Conservation (phyloP, 768 basidiomycete species). For the Termitomyces sp. region DNA sequence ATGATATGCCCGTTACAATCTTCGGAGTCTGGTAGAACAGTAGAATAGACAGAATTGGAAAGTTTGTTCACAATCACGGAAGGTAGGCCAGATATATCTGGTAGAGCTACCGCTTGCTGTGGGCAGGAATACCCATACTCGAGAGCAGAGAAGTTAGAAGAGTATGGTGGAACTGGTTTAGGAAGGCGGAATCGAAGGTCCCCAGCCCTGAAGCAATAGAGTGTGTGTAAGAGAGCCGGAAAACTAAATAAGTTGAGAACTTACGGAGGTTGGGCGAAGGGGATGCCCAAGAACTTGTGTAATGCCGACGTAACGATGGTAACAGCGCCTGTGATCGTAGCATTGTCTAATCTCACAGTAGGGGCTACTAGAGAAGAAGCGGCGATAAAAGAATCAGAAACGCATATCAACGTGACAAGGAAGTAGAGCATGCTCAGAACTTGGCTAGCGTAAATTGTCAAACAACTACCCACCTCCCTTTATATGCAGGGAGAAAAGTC, state of each 20-base stretch:
- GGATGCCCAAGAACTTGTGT: conserved; percentile 46
- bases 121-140: conserved; percentile 45
- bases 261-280: conserved; percentile 48
- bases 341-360: conserved; percentile 38
- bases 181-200: conserved; percentile 43
- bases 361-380: conserved; percentile 16
- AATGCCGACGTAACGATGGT: conserved; percentile 18
- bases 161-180: conserved; percentile 33
- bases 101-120: conserved; percentile 34
- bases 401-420: background rate
- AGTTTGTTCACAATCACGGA: conserved; percentile 26
- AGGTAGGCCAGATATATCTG: conserved; percentile 23
- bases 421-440: background rate
- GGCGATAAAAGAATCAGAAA: conserved; percentile 1
- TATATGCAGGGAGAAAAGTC: no score
- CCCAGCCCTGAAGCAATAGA: conserved; percentile 29
- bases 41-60: conserved; percentile 21
- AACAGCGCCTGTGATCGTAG: conserved; percentile 36
- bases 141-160: conserved; percentile 31
- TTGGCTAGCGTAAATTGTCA: no score
- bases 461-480: no score
- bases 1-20: conserved; percentile 44
- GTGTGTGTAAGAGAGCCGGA: background rate
- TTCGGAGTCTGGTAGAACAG: conserved; percentile 30
- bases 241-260: conserved; percentile 14